Evolutionary conservation across 768 basidiomycete species (phyloP).

Genomic region (Pleurotus giganteus): DNA sequence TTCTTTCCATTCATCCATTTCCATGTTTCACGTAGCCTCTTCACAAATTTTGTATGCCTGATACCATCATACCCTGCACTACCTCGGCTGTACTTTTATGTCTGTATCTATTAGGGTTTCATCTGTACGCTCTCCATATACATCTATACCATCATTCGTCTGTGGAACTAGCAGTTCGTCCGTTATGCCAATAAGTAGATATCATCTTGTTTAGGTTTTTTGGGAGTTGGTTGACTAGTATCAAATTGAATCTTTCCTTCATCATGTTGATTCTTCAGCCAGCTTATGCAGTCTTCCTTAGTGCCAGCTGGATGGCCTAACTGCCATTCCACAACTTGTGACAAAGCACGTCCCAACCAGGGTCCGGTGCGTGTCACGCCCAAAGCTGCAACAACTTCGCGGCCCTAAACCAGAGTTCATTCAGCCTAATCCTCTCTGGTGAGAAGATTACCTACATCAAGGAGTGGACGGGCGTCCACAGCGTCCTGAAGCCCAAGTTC

Average conservation of each 20-base stretch:
- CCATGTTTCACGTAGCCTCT: not conserved
- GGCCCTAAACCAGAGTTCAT: conserved; percentile 52
- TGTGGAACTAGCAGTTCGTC: not conserved
- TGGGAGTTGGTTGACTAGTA: conserved; percentile 32
- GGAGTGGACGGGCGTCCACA: conserved; percentile 68
- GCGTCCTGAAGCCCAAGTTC: conserved; percentile 56
- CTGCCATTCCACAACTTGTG: conserved; percentile 82
- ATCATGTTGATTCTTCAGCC: conserved; percentile 59
- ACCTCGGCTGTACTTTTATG: conserved; percentile 2
- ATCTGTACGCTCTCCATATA: not conserved
- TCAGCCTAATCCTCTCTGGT: not conserved
- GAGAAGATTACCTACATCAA: conserved; percentile 61
- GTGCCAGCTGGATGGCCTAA: conserved; percentile 68
- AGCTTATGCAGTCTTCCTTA: conserved; percentile 64
- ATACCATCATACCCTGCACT: not conserved
- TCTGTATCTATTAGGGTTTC: conserved; percentile 8
- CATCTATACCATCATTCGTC: not conserved
- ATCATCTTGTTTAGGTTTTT: conserved; percentile 36
- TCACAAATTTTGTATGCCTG: not conserved
- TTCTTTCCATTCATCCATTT: not conserved
- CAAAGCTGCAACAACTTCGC: conserved; percentile 55
- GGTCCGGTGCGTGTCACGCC: conserved; percentile 58
- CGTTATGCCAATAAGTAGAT: not conserved
- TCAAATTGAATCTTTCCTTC: conserved; percentile 41
- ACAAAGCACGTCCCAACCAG: conserved; percentile 64